Evolutionary conservation across 1,139 yeast genomes (phyloP), one percentile per base, ranked within the genome.

Genomic region (Kluyveromyces sp.): DNA sequence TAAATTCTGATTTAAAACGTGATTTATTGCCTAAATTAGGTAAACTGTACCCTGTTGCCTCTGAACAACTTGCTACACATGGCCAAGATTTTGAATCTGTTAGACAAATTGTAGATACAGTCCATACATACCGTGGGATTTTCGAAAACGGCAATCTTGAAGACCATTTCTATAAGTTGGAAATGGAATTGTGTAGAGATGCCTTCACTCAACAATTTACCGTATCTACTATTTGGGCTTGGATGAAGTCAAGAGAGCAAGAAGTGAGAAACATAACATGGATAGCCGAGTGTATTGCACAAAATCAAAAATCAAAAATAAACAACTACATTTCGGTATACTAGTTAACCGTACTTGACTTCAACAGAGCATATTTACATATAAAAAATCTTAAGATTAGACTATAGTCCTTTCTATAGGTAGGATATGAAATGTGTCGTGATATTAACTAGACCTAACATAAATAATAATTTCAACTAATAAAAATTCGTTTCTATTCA

Each of bases 191-290:
- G 53, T 90, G 97, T 69, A 85, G 81, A 61, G 82, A 85, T 63
- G 96, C 97, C 0, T 89, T 94, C 67, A 89, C 98, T 36, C 98
- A 92, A 68, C 98, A 92, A 66, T 94, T 94, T 65, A 83, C 97
- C 15, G 78, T 85, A 58, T 78, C 92, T 41, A 83, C 96, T 2
- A 75, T 92, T 48, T 94, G 96, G 92, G 96, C 97, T 4, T 92
- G 97, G 95, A 78, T 94, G 63, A 83, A 89, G 68, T 81, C 96
- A 25, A 85, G 86, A 61, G 98, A 94, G 68, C 98, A 94, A 69
- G 99, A 94, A 68, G 79, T 94, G 50, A 78, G 98, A 67, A 94
- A 94, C 66, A 82, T 94, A 54, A 87, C 97, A 26, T 94, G 98
- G 98, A 90, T 94, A 52, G 96, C 97, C 42, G 99, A 94, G 71